Percentiles rank a stretch among this genome's conserved stretches.
These are phyloP conservation scores for Triglochin maritima DNA, from an alignment of 106 monocot genomes.

Conservation along the genomic window DNA sequence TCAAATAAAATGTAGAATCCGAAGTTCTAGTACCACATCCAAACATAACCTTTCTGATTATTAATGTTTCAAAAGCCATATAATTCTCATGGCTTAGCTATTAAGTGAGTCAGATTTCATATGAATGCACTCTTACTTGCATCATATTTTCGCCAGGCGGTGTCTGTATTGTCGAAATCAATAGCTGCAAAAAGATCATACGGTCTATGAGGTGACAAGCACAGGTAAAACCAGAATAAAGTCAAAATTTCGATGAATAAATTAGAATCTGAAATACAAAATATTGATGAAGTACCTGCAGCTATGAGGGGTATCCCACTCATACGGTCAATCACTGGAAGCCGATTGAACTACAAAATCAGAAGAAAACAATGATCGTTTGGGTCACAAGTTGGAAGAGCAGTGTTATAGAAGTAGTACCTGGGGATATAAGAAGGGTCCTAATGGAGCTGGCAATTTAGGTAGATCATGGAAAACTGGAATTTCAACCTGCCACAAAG, in stretches of 20 bases:
- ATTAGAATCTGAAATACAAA: neutral
- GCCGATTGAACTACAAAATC: constrained; percentile 28
- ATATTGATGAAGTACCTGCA: constrained; percentile 32
- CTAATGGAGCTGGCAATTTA: constrained; percentile 52
- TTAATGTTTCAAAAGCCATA: constrained; percentile 11
- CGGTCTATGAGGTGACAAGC: too few species aligned
- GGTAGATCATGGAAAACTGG: constrained; percentile 58
- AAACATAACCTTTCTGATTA: neutral
- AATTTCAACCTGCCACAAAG: constrained; percentile 39
- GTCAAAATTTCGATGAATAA: neutral
- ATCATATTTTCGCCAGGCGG: constrained; percentile 72
- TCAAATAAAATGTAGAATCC: too few species aligned
- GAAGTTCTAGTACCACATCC: too few species aligned
- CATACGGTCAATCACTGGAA: constrained; percentile 50
- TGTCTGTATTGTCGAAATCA: constrained; percentile 74
- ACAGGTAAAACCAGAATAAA: neutral
- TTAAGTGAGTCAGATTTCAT: constrained; percentile 3
- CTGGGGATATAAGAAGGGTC: constrained; percentile 54
- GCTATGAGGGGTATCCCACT: constrained; percentile 49
- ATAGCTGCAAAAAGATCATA: constrained; percentile 41
- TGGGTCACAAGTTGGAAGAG: neutral
- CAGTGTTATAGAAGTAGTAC: constrained; percentile 19
- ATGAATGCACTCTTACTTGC: constrained; percentile 45
- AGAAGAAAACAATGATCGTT: neutral
- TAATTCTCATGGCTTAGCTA: constrained; percentile 11